phyloP scores from a whole-genome alignment of 176 grass and related monocot genomes.

The Elymus sibiricus region DNA sequence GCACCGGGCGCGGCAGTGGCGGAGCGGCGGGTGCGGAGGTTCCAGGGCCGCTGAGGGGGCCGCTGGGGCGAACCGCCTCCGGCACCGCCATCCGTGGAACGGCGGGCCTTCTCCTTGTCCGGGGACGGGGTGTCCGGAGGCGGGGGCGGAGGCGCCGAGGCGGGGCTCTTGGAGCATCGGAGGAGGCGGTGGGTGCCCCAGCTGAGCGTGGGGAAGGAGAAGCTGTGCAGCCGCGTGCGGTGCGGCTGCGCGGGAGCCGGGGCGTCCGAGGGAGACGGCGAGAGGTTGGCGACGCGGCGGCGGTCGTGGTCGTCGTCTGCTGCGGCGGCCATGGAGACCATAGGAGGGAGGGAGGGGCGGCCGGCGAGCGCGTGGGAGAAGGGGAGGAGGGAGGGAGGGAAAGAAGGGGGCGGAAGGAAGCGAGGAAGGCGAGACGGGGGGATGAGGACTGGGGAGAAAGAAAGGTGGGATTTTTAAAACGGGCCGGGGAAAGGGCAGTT shows the following conservation, averaged over 20 bases:
- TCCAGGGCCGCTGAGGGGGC: slow-evolving; percentile 35
- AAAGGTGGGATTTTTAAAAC: slow-evolving; percentile 33
- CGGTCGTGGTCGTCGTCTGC: background rate
- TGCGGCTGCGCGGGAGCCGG: background rate
- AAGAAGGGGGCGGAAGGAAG: slow-evolving; percentile 7
- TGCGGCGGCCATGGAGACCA: slow-evolving; percentile 51
- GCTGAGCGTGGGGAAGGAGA: slow-evolving; percentile 56
- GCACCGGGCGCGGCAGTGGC: slow-evolving; percentile 22
- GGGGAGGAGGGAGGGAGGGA: background rate
- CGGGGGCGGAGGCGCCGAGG: background rate
- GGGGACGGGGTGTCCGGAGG: slow-evolving; percentile 7
- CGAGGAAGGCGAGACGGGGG: background rate
- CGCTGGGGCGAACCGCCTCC: slow-evolving; percentile 18
- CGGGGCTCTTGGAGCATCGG: slow-evolving; percentile 44
- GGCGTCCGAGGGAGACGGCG: background rate
- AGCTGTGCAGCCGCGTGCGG: slow-evolving; percentile 41
- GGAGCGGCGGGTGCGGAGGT: slow-evolving; percentile 41
- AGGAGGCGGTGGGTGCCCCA: slow-evolving; percentile 63
- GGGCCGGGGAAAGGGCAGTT: background rate
- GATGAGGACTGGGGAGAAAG: background rate
- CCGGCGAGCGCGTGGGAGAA: background rate
- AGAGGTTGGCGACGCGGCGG: background rate
- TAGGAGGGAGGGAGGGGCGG: slow-evolving; percentile 8
- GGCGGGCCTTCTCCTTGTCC: slow-evolving; percentile 28
- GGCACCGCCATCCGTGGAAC: background rate